Percentiles rank a stretch among this genome's conserved stretches.
Conservation (phyloP, 495 filamentous ascomycete genomes). For the Trichoderma reesei region DNA sequence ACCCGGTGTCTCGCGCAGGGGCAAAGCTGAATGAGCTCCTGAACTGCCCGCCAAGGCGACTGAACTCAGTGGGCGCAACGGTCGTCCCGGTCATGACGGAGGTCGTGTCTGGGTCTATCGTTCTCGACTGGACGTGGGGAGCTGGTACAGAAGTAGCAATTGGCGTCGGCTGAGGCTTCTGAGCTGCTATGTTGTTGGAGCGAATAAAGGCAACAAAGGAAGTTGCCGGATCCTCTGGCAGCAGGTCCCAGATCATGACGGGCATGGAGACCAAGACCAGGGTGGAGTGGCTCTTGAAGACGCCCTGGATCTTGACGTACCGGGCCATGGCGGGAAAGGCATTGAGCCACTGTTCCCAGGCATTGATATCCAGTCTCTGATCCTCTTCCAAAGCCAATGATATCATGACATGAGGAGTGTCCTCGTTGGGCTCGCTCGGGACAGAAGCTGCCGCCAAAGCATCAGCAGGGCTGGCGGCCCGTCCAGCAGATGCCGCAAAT, state of each 20-base stretch:
- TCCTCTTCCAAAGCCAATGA: constrained; percentile 44
- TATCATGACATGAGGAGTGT: constrained; percentile 43
- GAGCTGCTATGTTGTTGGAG: constrained; percentile 31
- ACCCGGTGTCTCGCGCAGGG: not conserved
- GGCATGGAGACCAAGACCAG: constrained; percentile 39
- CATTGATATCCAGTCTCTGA: constrained; percentile 34
- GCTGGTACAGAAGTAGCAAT: not conserved
- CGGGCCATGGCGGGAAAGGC: constrained; percentile 38
- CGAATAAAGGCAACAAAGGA: constrained; percentile 44
- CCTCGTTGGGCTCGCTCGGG: constrained; percentile 24
- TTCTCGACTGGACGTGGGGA: not conserved
- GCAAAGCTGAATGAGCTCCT: not conserved
- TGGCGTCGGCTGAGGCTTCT: not conserved
- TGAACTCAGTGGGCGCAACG: constrained; percentile 14
- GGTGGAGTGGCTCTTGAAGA: constrained; percentile 44
- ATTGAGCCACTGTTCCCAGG: constrained; percentile 40
- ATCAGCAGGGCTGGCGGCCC: constrained; percentile 10
- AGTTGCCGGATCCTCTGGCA: constrained; percentile 40
- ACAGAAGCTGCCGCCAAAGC: constrained; percentile 11
- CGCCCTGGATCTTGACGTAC: constrained; percentile 42
- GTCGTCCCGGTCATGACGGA: constrained; percentile 23
- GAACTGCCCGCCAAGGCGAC: not conserved
- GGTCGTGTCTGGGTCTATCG: constrained; percentile 18
- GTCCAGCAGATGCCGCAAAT: not conserved
- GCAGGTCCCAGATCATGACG: constrained; percentile 43